Evolutionary conservation across 2,329 filamentous ascomycete genomes (phyloP).

Genomic region (Coniochaeta hoffmannii): DNA sequence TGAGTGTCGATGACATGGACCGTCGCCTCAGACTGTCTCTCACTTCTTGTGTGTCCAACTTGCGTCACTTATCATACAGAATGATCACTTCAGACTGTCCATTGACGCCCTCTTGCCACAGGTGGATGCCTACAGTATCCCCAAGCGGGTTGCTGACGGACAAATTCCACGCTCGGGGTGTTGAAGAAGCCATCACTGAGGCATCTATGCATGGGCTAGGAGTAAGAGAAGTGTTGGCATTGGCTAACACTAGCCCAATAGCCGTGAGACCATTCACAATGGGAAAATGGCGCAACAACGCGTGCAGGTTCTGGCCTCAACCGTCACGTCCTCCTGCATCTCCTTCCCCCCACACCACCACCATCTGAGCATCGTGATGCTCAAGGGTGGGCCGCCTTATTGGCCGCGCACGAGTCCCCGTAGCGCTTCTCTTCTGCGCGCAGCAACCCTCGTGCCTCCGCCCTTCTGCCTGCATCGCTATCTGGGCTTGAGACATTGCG

Average conservation of each 20-base stretch:
- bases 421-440: not conserved
- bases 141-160: not conserved
- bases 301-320: not conserved
- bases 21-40: not conserved
- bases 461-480: not conserved
- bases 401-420: not conserved
- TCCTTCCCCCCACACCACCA: not conserved
- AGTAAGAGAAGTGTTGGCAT: not conserved
- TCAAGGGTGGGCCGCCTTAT: not conserved
- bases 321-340: not conserved
- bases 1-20: not conserved
- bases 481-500: not conserved
- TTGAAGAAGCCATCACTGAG: not conserved
- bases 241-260: not conserved
- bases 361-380: not conserved
- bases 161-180: not conserved
- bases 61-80: not conserved
- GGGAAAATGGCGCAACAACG: not conserved
- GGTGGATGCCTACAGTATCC: not conserved
- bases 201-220: not conserved
- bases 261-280: not conserved
- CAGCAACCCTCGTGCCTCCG: not conserved
- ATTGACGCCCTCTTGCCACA: not conserved
- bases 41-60: not conserved
- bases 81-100: not conserved